phyloP scores from a whole-genome alignment of 1,139 yeast species.

The Yamadazyma conglobata region DNA sequence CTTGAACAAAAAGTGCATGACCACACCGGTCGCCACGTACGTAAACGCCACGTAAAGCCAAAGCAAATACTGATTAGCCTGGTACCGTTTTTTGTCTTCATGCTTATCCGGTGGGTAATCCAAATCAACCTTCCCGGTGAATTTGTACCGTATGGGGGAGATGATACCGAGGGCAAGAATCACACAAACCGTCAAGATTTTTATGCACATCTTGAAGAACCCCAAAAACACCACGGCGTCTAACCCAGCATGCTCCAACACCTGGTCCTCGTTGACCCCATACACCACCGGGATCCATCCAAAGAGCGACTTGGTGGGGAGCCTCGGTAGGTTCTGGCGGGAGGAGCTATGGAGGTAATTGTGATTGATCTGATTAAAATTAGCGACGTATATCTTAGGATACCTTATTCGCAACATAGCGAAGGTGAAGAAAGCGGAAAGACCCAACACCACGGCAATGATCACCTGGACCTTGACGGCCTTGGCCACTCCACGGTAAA shows the following conservation, averaged over 20 bases:
- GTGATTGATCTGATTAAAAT: constrained; percentile 43
- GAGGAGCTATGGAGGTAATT: constrained; percentile 44
- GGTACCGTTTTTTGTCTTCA: constrained; percentile 13
- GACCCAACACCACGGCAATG: constrained; percentile 62
- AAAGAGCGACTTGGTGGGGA: constrained; percentile 49
- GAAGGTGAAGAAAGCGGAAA: constrained; percentile 60
- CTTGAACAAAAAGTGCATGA: constrained; percentile 30
- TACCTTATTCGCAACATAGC: constrained; percentile 61
- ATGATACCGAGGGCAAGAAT: constrained; percentile 62
- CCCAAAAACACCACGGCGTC: constrained; percentile 88
- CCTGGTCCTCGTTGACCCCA: constrained; percentile 66
- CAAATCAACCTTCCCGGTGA: constrained; percentile 64
- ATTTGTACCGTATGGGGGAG: constrained; percentile 69
- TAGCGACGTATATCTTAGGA: constrained; percentile 68
- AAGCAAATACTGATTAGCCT: constrained; percentile 22
- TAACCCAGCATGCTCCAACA: constrained; percentile 84
- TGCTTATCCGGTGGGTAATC: constrained; percentile 47
- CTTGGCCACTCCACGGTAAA: constrained; percentile 29
- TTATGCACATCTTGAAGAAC: constrained; percentile 75
- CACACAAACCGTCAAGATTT: constrained; percentile 54
- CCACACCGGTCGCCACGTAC: constrained; percentile 37
- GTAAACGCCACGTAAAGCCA: constrained; percentile 45
- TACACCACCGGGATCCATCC: constrained; percentile 77
- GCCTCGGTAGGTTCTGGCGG: constrained; percentile 35
- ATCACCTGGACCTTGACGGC: constrained; percentile 51